Base-by-base conservation (phyloP, 2,329 filamentous ascomycete species). In the Hymenoscyphus fructigenus region DNA sequence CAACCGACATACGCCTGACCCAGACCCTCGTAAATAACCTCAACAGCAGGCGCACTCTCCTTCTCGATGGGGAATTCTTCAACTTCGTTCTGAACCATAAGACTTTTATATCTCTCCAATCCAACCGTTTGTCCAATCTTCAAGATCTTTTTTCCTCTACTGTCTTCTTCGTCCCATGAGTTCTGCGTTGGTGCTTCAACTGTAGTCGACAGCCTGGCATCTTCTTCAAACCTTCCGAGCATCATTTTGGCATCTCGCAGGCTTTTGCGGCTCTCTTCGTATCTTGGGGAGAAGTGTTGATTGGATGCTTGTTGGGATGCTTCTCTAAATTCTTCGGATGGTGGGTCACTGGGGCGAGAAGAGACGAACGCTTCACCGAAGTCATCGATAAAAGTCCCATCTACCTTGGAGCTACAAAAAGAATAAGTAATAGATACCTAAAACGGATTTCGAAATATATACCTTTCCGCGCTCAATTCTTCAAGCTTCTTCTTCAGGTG, bases 341-440 rank as follows among this genome's bases (percentile, higher is more conserved):
- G 57, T 6, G 65, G 50, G 59, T 28, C 4, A 57, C 34, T 53
- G 9, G 68, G 68, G 15, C 70, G 68, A 10, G 72, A 71, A 26
- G 60, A 29, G 3, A 61, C 58, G 50, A 68, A 75, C 5, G 67
- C 68, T 7, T 64, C 58, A 29, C 64, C 59, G 60, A 73, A 75
- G 12, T 58, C 23, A 1, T 62, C 41, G 12, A 69, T 55, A 61
- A 75, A 75, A 1, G 67, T 56, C 7, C 28, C 38, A 20, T 70
- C 70, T 29, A 65, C 28, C 17, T 68, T 70, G 5, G 38, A 17
- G 41, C 72, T 74, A 17, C 20, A 23, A 60, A 38, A 38, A 57
- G n/a, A 41, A 32, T 59, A n/a, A 57, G 38, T 23, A 20, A 1
- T 17, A 7, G 6, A 15, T 17, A 38, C 15, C 15, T 59, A 6